A percentile compares a stretch with the other conserved stretches of the same genome.
These are phyloP conservation scores for Leptosphaerulina australis DNA, from an alignment of 2,329 filamentous ascomycete genomes.

Conservation along the genomic window DNA sequence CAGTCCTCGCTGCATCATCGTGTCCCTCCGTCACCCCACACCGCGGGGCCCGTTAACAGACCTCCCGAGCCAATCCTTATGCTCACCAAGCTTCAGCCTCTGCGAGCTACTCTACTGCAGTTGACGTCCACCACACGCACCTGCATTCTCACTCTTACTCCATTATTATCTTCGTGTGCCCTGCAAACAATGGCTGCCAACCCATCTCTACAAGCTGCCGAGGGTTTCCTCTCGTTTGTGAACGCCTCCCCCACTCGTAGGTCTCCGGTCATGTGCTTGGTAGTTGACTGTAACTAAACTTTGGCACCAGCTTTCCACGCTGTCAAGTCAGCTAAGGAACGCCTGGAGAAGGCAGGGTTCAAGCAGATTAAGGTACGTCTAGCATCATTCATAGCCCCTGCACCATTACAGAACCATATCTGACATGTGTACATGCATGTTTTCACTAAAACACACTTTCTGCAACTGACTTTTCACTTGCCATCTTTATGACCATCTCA, in stretches of 20 bases:
- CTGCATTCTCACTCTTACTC: conserved; percentile 15
- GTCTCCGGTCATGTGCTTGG: conserved; percentile 38
- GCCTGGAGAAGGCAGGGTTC: conserved; percentile 84
- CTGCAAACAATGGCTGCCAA: conserved; percentile 45
- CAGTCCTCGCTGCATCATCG: conserved; percentile 17
- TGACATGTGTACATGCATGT: neutral
- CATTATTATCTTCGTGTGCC: conserved; percentile 22
- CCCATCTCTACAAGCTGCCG: conserved; percentile 59
- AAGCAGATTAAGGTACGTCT: conserved; percentile 71
- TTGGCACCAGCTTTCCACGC: conserved; percentile 85
- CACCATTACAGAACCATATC: neutral
- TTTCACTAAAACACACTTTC: neutral
- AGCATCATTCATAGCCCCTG: neutral
- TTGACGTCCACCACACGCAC: conserved; percentile 15
- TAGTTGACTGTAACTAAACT: conserved; percentile 11
- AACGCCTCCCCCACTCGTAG: conserved; percentile 92
- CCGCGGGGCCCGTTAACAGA: conserved; percentile 18
- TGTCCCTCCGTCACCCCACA: conserved; percentile 20
- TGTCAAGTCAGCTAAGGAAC: conserved; percentile 76
- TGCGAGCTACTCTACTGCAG: conserved; percentile 25
- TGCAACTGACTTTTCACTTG: neutral
- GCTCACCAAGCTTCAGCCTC: conserved; percentile 22
- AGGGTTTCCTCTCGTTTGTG: conserved; percentile 91
- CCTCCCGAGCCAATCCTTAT: conserved; percentile 30
- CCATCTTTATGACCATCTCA: neutral